Percentiles rank a stretch among this genome's conserved stretches.
These are phyloP conservation scores for Entomortierella beljakovae DNA, from an alignment of 192 early-diverging fungal species.

Conservation along the genomic window DNA sequence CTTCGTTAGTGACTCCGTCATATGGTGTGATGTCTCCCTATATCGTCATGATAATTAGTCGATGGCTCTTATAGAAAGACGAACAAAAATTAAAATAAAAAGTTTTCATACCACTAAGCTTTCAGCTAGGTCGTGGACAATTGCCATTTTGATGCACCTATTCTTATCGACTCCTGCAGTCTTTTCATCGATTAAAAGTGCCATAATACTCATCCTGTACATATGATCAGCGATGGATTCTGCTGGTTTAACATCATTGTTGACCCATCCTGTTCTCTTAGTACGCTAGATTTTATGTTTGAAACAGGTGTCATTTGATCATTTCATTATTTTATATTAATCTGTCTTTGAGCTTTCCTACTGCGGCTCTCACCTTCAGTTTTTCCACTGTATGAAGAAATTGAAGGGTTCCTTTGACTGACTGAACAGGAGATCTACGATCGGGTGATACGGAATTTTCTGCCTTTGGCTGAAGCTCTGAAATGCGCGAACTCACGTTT, in stretches of 20 bases:
- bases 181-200: slow-evolving; percentile 83
- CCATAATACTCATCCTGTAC: slow-evolving; percentile 94
- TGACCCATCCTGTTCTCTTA: slow-evolving; percentile 94
- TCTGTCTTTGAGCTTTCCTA: slow-evolving; percentile 7
- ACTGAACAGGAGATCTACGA: slow-evolving; percentile 29
- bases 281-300: slow-evolving; percentile 81
- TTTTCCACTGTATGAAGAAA: slow-evolving; percentile 87
- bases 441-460: background rate
- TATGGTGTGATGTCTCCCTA: slow-evolving; percentile 92
- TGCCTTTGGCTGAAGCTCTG: slow-evolving; percentile 16
- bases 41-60: background rate
- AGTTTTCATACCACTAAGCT: slow-evolving; percentile 67
- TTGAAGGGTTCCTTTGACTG: slow-evolving; percentile 54
- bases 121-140: slow-evolving; percentile 95
- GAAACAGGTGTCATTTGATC: no score
- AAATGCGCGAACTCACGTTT: slow-evolving; percentile 29
- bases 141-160: slow-evolving; percentile 89
- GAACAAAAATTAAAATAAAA: background rate
- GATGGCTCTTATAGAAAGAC: background rate
- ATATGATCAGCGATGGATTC: slow-evolving; percentile 97
- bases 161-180: slow-evolving; percentile 68
- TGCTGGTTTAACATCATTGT: slow-evolving; percentile 71
- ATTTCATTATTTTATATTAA: background rate
- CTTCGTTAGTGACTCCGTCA: slow-evolving; percentile 79
- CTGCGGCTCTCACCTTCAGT: slow-evolving; percentile 70